Evolutionary conservation across 495 filamentous ascomycete species (phyloP).

Genomic region (Evansstolkia leycettana): DNA sequence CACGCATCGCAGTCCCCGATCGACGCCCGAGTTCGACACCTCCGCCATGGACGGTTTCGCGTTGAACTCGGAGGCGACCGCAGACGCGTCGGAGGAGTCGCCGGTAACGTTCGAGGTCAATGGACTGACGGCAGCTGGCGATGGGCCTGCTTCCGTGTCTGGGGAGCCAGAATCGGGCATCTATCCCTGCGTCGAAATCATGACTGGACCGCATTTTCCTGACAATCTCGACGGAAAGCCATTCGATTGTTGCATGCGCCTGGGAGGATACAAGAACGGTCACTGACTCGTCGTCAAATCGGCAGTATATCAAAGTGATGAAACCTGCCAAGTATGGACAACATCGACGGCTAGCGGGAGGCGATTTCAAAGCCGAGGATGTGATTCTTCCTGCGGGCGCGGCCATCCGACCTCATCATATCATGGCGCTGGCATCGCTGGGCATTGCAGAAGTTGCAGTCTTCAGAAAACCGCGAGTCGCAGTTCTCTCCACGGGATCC

Average conservation of each 20-base stretch:
- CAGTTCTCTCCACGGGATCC: slow-evolving; percentile 6
- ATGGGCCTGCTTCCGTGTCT: neutral
- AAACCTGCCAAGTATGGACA: slow-evolving; percentile 3
- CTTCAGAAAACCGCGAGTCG: slow-evolving; percentile 1
- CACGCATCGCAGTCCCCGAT: no score
- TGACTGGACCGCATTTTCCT: slow-evolving; percentile 9
- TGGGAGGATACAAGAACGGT: slow-evolving; percentile 5
- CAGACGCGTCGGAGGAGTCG: slow-evolving; percentile 1
- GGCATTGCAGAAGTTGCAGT: slow-evolving; percentile 2
- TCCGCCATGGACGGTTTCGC: slow-evolving; percentile 10
- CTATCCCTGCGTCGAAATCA: slow-evolving; percentile 7
- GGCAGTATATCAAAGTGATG: slow-evolving; percentile 2
- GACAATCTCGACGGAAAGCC: neutral
- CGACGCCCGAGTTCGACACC: slow-evolving; percentile 6
- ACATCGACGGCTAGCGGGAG: slow-evolving; percentile 6
- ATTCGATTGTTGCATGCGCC: slow-evolving; percentile 6
- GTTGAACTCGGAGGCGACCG: slow-evolving; percentile 4
- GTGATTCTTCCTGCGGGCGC: slow-evolving; percentile 1
- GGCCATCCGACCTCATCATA: slow-evolving; percentile 3
- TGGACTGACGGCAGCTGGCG: slow-evolving; percentile 4
- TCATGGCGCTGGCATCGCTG: slow-evolving; percentile 9
- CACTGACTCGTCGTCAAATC: neutral
- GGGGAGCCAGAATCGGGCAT: neutral
- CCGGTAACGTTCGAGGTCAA: slow-evolving; percentile 4
- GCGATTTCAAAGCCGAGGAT: slow-evolving; percentile 5